Base-by-base conservation (phyloP, 306 rosid genomes). In the Arachis hypogaea region DNA sequence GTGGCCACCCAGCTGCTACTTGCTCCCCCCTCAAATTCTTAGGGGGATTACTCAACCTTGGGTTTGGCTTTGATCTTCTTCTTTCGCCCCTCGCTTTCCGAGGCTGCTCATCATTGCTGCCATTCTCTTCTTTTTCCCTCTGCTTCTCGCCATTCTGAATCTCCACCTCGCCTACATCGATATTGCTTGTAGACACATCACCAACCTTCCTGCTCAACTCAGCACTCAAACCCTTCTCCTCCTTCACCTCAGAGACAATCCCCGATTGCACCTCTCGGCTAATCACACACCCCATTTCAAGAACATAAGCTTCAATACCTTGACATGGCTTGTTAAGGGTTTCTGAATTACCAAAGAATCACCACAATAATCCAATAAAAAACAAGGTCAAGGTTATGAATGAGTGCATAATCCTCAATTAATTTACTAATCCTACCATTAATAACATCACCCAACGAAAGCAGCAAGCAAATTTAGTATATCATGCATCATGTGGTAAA, bases 1-100 rank as follows among this genome's bases (percentile, higher is more conserved):
- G 69, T 1, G 98, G 98, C 98, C 98, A 93, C 9, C 95, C 97
- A 18, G 87, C 98, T 10, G 88, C 96, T 70, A 79, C 89, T 81
- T 93, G 97, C 80, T 87, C 96, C 14, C 97, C 93, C 5, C 80
- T 84, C 64, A 83, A 43, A 80, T 90, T 86, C 79, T 93, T 90
- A 33, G 92, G 86, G 18, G 85, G 79, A 77, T 80, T 87, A 71
- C 93, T 82, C 63, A 84, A 59, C 86, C 93, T 88, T 5, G 90
- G 96, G 22, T 90, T 92, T 4, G 93, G 86, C 85, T 86, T 90
- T 47, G 91, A 90, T 84, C 87, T 85, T 81, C 92, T 90, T 59
- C 88, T 90, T 65, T 85, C 92, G 73, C 87, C 98, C 70, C 78
- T 73, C 1, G 84, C 82, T 80, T 75, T 68, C 45, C 42, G 47